Percentiles rank a stretch among this genome's conserved stretches.
Evolutionary conservation across 768 basidiomycete genomes (phyloP).

Genomic region (Sarcomyxa edulis): DNA sequence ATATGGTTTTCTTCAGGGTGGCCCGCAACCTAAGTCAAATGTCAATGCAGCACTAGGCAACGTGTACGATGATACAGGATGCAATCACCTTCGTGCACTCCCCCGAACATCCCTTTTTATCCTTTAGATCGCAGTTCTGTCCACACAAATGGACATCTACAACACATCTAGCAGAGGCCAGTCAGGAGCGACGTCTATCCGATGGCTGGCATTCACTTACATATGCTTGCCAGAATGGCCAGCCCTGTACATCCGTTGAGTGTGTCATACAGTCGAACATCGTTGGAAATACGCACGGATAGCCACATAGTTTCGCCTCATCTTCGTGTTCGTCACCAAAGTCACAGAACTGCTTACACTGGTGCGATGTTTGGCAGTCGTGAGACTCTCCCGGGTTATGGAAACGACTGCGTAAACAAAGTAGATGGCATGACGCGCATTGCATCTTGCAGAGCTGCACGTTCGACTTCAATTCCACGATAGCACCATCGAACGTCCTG

Average conservation of each 20-base stretch:
- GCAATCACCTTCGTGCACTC: constrained; percentile 45
- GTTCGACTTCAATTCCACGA: constrained; percentile 39
- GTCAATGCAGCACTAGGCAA: neutral
- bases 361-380: constrained; percentile 45
- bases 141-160: constrained; percentile 51
- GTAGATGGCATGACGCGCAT: constrained; percentile 43
- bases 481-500: constrained; percentile 33
- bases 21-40: constrained; percentile 31
- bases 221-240: constrained; percentile 54
- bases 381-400: constrained; percentile 40
- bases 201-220: constrained; percentile 24
- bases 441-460: constrained; percentile 44
- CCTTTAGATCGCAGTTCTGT: constrained; percentile 37
- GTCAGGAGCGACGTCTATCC: neutral
- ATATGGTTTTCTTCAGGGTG: constrained; percentile 46
- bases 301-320: constrained; percentile 32
- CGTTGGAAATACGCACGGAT: too few relatives aligned
- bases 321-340: constrained; percentile 31
- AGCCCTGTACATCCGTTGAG: too few relatives aligned
- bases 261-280: too few relatives aligned
- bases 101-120: constrained; percentile 44
- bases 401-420: constrained; percentile 38
- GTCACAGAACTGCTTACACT: constrained; percentile 37
- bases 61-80: neutral
- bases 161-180: constrained; percentile 38